Evolutionary conservation across 1,284 basidiomycete genomes (phyloP).

Genomic region (Peniophora sp.): DNA sequence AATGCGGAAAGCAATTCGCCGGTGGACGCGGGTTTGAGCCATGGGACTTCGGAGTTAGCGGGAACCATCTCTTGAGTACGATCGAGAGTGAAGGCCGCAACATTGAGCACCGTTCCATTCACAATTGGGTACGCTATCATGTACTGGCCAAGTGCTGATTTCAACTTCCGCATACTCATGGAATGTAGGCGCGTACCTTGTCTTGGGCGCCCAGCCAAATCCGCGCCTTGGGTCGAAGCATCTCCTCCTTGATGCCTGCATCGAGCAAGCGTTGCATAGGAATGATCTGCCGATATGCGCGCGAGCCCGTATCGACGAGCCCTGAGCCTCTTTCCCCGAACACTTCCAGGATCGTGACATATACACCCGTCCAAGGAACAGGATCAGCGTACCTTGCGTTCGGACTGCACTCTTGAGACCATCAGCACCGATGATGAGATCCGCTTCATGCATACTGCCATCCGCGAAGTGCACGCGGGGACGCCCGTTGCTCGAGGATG

Average conservation of each 20-base stretch:
- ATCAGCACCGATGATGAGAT: conserved; percentile 42
- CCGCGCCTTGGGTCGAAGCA: conserved; percentile 13
- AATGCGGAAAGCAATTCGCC: not conserved
- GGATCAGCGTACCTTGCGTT: no score
- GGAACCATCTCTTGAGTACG: not conserved
- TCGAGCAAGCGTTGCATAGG: conserved; percentile 24
- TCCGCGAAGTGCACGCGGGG: conserved; percentile 35
- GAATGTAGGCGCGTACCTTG: conserved; percentile 25
- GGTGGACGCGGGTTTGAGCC: not conserved
- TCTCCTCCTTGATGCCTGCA: conserved; percentile 22
- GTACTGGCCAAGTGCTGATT: conserved; percentile 29
- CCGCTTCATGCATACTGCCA: conserved; percentile 32
- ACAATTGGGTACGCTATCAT: conserved; percentile 50
- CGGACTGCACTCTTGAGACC: conserved; percentile 34
- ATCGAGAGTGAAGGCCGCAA: conserved; percentile 1
- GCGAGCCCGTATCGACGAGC: conserved; percentile 33
- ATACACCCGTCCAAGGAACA: conserved; percentile 16
- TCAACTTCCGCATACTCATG: not conserved
- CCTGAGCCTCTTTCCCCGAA: conserved; percentile 5
- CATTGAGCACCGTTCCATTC: conserved; percentile 14
- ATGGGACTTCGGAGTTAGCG: not conserved
- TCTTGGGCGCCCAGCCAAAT: conserved; percentile 34
- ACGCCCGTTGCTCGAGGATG: conserved; percentile 15
- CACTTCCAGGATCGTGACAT: no score
- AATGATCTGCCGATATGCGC: conserved; percentile 35